phyloP scores from a whole-genome alignment of 805 yeast species.

The Metschnikowia amazonensis region DNA sequence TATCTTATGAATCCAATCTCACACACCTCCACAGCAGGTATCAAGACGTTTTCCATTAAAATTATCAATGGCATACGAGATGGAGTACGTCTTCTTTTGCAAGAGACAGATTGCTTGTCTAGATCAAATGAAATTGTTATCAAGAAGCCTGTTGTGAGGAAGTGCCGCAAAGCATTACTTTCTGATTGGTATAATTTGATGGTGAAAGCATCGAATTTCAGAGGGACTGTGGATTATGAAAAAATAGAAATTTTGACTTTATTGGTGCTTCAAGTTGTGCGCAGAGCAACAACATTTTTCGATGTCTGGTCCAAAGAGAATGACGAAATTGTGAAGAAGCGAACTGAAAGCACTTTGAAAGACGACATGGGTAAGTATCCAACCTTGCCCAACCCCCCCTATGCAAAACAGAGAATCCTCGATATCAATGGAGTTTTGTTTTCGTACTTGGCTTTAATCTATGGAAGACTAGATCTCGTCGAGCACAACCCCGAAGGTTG shows the following conservation, averaged over 20 bases:
- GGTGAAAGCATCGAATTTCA: constrained; percentile 71
- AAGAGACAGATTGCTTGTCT: constrained; percentile 69
- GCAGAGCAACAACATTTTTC: constrained; percentile 60
- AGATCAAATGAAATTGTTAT: constrained; percentile 68
- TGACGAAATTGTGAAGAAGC: constrained; percentile 40
- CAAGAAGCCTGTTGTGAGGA: constrained; percentile 56
- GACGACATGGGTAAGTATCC: constrained; percentile 42
- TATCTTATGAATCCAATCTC: constrained; percentile 64
- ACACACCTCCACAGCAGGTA: constrained; percentile 35
- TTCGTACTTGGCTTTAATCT: constrained; percentile 59
- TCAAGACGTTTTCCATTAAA: constrained; percentile 52
- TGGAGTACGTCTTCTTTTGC: constrained; percentile 63
- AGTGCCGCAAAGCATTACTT: constrained; percentile 61
- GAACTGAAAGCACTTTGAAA: constrained; percentile 32
- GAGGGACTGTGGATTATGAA: constrained; percentile 54
- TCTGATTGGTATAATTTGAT: constrained; percentile 78
- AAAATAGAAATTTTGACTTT: constrained; percentile 61
- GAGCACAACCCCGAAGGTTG: constrained; percentile 72
- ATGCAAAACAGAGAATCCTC: constrained; percentile 56
- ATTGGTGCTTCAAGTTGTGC: constrained; percentile 62
- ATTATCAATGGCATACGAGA: constrained; percentile 65
- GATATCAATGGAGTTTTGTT: constrained; percentile 60
- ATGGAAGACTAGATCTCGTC: constrained; percentile 75
- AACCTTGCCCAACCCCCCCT: constrained; percentile 52
- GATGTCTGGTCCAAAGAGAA: constrained; percentile 71